Evolutionary conservation across 139 green algal genomes (phyloP).

Genomic region (Chlamydomonas incerta): DNA sequence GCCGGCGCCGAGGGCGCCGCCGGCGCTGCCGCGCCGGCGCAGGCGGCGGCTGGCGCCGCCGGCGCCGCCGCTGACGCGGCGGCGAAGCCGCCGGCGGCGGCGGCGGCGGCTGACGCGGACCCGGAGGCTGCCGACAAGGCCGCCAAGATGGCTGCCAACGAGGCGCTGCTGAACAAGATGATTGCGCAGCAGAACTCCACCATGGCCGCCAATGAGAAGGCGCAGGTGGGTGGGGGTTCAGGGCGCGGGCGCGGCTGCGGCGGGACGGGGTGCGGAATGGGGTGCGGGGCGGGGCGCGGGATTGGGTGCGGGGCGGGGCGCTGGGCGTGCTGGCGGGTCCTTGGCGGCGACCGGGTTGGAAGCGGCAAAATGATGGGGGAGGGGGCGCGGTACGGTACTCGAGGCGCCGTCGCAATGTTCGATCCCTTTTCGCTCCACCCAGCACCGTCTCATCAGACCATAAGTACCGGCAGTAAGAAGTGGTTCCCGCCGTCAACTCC

Average conservation of each 20-base stretch:
- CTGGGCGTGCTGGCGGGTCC: too few species aligned
- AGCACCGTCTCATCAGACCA: too few species aligned
- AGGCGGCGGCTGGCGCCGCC: not conserved
- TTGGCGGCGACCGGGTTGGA: too few species aligned
- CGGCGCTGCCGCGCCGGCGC: not conserved
- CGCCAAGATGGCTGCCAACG: constrained; percentile 51
- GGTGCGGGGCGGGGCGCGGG: not conserved
- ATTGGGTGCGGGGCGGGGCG: too few species aligned
- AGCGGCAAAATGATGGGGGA: too few species aligned
- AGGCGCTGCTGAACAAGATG: constrained; percentile 48
- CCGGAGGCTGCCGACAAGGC: not conserved
- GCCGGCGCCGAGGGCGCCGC: not conserved
- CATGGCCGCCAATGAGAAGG: constrained; percentile 36
- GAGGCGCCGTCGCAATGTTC: too few species aligned
- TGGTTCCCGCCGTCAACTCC: too few species aligned
- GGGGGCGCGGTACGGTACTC: too few species aligned
- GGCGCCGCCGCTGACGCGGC: not conserved
- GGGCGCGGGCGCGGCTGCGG: not conserved
- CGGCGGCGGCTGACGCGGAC: not conserved
- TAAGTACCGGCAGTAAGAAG: too few species aligned
- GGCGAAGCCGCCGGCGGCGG: not conserved
- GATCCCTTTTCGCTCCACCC: too few species aligned
- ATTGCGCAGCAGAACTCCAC: constrained; percentile 48
- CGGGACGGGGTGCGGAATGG: not conserved
- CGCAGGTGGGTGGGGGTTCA: constrained; percentile 13